These are phyloP conservation scores for Plasmodium billcollinsi DNA, from an alignment of 169 alveolate species.

Conservation along the genomic window DNA sequence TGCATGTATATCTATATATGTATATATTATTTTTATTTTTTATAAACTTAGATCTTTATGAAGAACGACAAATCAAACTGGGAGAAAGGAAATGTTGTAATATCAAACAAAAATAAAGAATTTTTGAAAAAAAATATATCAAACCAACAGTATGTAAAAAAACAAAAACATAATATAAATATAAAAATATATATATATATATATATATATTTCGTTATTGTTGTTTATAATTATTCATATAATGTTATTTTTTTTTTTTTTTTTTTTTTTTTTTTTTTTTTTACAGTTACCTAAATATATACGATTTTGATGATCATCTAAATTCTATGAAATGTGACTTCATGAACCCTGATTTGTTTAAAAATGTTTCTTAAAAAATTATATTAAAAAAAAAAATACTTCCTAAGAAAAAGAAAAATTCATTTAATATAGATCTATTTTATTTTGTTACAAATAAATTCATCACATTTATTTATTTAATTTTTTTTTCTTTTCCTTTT, in stretches of 20 bases:
- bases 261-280: neutral
- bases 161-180: neutral
- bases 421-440: neutral
- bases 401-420: neutral
- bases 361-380: conserved; percentile 3
- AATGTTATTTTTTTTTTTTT: neutral
- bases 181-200: neutral
- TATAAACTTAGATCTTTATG: conserved; percentile 27
- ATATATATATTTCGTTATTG: neutral
- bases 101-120: conserved; percentile 33
- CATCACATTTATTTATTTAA: too few species aligned
- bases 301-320: conserved; percentile 70
- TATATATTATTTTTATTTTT: conserved; percentile 27
- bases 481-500: too few species aligned
- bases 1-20: neutral
- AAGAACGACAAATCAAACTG: conserved; percentile 30
- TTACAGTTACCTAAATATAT: conserved; percentile 50
- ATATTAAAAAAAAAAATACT: neutral
- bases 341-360: conserved; percentile 71
- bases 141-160: conserved; percentile 31
- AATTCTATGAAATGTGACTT: conserved; percentile 60
- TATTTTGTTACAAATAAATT: too few species aligned
- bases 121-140: conserved; percentile 46
- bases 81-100: conserved; percentile 12
- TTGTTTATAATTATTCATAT: neutral